Percentiles rank a stretch among this genome's conserved stretches.
Conservation (phyloP, 352 stramenopile genomes). For the Phytophthora lateralis region DNA sequence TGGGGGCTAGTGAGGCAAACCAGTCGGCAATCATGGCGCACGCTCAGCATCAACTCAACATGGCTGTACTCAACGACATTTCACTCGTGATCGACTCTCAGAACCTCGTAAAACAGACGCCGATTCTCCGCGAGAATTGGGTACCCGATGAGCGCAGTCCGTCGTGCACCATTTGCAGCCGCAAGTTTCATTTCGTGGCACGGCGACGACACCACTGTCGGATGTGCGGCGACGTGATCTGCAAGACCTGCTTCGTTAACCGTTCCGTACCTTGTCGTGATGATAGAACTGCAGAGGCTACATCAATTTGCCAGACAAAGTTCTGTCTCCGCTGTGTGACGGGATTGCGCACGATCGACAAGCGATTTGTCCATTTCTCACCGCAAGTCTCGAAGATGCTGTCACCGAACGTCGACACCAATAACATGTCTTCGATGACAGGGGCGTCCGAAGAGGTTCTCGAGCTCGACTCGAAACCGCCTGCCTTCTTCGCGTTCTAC, state of each 20-base stretch:
- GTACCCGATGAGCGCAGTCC: slow-evolving; percentile 39
- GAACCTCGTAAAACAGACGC: slow-evolving; percentile 49
- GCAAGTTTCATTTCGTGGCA: slow-evolving; percentile 37
- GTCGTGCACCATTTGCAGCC: slow-evolving; percentile 36
- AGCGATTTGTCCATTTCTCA: slow-evolving; percentile 32
- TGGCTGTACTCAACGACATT: slow-evolving; percentile 57
- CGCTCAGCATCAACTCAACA: slow-evolving; percentile 48
- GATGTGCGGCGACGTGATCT: slow-evolving; percentile 58
- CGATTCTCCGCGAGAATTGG: slow-evolving; percentile 39
- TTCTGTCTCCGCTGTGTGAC: slow-evolving; percentile 66
- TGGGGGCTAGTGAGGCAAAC: slow-evolving; percentile 40
- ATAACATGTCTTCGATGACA: slow-evolving; percentile 14
- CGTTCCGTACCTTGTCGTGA: slow-evolving; percentile 31
- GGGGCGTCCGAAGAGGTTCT: slow-evolving; percentile 8
- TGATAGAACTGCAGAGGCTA: slow-evolving; percentile 1
- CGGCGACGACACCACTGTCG: slow-evolving; percentile 55
- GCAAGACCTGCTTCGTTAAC: slow-evolving; percentile 53
- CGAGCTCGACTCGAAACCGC: slow-evolving; percentile 8
- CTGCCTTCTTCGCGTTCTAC: slow-evolving; percentile 8
- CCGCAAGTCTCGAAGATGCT: slow-evolving; percentile 40
- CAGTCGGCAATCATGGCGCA: slow-evolving; percentile 42
- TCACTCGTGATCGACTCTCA: slow-evolving; percentile 61
- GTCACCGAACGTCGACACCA: slow-evolving; percentile 11
- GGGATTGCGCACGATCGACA: slow-evolving; percentile 45
- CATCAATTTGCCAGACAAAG: slow-evolving; percentile 45